A percentile compares a stretch with the other conserved stretches of the same genome.
phyloP scores from a whole-genome alignment of 768 basidiomycete species.

The Suillus clintonianus region DNA sequence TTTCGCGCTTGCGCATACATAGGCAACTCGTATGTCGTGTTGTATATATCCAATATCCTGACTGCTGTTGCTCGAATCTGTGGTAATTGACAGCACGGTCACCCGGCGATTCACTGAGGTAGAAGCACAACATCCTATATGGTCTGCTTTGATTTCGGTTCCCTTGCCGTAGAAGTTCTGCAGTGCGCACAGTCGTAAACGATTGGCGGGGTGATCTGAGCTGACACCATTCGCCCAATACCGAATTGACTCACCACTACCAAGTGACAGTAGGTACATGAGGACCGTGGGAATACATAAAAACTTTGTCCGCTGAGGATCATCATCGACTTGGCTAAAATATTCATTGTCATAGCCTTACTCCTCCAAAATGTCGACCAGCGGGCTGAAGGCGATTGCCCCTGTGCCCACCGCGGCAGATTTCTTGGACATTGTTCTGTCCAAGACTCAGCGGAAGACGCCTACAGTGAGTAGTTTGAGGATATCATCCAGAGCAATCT shows the following conservation, averaged over 20 bases:
- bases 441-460: conserved; percentile 95
- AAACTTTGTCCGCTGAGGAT: not conserved
- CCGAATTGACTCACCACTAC: not conserved
- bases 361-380: conserved; percentile 63
- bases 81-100: no score
- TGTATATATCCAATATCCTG: not conserved
- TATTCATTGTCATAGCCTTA: not conserved
- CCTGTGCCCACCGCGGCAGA: conserved; percentile 97
- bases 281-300: conserved; percentile 2
- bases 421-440: conserved; percentile 92
- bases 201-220: not conserved
- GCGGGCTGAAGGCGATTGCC: conserved; percentile 93
- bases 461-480: conserved; percentile 64
- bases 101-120: no score
- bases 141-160: not conserved
- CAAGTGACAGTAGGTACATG: not conserved
- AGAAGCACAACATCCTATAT: no score
- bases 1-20: not conserved
- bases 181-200: no score
- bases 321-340: not conserved
- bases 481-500: not conserved
- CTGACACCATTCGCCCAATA: no score
- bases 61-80: not conserved
- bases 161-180: not conserved
- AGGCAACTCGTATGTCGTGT: not conserved